A percentile compares a stretch with the other conserved stretches of the same genome.
These are phyloP conservation scores for Henningerozyma blattae DNA, from an alignment of 805 yeast species.

Conservation along the genomic window DNA sequence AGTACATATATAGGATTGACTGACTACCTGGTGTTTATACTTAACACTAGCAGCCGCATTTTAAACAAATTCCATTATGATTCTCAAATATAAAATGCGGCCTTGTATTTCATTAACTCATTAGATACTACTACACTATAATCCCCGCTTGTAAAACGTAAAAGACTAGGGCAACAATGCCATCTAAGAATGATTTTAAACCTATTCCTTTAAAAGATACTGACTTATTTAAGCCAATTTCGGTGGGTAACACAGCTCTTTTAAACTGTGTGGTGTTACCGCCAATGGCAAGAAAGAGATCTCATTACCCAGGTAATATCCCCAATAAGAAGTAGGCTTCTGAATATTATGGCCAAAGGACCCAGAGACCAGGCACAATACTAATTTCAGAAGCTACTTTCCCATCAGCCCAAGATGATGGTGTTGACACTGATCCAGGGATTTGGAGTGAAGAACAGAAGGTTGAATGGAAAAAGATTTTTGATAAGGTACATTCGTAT, in stretches of 20 bases:
- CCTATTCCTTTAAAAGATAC: constrained; percentile 16
- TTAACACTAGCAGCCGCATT: no score
- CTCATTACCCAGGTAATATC: constrained; percentile 20
- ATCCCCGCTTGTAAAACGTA: no score
- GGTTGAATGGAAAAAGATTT: constrained; percentile 36
- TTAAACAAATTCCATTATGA: no score
- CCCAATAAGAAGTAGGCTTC: constrained; percentile 29
- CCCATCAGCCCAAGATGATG: constrained; percentile 28
- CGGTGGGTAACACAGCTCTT: constrained; percentile 25
- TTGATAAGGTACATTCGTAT: constrained; percentile 38
- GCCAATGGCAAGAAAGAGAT: constrained; percentile 27
- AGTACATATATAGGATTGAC: no score
- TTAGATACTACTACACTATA: no score
- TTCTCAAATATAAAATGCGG: no score
- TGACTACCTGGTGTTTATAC: no score
- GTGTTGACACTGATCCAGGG: constrained; percentile 32
- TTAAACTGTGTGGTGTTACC: constrained; percentile 26
- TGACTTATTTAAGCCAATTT: constrained; percentile 28
- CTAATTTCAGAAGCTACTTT: constrained; percentile 44
- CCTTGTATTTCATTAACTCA: no score
- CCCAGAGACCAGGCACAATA: constrained; percentile 37
- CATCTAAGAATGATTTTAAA: constrained; percentile 2
- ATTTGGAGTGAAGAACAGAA: constrained; percentile 31
- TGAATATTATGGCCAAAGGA: constrained; percentile 40
- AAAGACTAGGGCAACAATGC: no score